A percentile compares a stretch with the other conserved stretches of the same genome.
These are phyloP conservation scores for Cylindrotheca closterium DNA, from an alignment of 108 stramenopile genomes.

Conservation along the genomic window DNA sequence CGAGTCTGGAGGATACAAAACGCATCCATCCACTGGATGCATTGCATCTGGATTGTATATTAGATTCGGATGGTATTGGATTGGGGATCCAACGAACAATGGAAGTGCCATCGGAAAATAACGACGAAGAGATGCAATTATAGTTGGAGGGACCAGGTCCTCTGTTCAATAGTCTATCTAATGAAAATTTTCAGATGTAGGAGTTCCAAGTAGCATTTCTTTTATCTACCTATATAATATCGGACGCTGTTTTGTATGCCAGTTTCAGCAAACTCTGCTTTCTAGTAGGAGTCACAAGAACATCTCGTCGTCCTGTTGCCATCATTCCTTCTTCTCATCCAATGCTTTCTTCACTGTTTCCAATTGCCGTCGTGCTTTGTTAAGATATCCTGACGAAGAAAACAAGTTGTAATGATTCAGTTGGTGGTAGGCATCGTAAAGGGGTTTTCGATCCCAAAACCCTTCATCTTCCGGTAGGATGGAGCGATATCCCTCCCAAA, in stretches of 20 bases:
- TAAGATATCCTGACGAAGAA: slow-evolving; percentile 45
- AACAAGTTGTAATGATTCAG: slow-evolving; percentile 67
- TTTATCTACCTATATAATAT: too few relatives aligned
- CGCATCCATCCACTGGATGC: slow-evolving; percentile 55
- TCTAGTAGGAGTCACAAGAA: neutral
- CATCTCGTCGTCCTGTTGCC: neutral
- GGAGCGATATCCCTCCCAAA: neutral
- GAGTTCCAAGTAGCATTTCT: too few relatives aligned
- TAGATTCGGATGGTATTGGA: slow-evolving; percentile 69
- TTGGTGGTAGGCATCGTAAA: slow-evolving; percentile 65
- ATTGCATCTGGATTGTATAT: slow-evolving; percentile 38
- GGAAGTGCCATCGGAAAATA: too few relatives aligned
- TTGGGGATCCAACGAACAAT: slow-evolving; percentile 48
- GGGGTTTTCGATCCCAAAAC: slow-evolving; percentile 45
- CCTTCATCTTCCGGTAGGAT: slow-evolving; percentile 32
- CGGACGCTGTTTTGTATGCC: too few relatives aligned
- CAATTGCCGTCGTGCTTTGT: slow-evolving; percentile 35
- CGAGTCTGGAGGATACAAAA: slow-evolving; percentile 67
- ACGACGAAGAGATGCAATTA: neutral
- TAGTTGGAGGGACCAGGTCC: too few relatives aligned
- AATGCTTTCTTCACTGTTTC: slow-evolving; percentile 40
- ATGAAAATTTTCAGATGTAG: too few relatives aligned
- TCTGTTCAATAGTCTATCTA: too few relatives aligned
- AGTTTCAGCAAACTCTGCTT: neutral
- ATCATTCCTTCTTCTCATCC: slow-evolving; percentile 4